Base-by-base conservation (phyloP, 257 asterid species). In the Fraxinus americana region DNA sequence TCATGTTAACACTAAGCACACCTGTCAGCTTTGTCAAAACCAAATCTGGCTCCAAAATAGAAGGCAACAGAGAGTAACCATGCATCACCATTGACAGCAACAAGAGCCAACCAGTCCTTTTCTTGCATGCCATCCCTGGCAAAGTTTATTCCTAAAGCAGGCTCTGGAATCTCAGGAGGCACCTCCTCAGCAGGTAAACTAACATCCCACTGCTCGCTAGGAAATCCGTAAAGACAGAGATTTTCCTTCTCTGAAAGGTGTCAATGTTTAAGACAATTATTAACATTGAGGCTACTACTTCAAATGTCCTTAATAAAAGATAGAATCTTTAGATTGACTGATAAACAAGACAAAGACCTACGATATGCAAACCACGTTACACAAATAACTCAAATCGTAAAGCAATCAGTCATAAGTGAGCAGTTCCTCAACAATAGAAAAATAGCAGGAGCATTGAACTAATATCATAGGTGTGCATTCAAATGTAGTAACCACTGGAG, bases 61-160 rank as follows among this genome's bases (percentile, higher is more conserved):
- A 86, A 92, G 74, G 97, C 86, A 79, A 92, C 91, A 74, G 96
- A 83, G 71, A 92, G 92, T 75, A 92, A 85, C 97, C 97, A 92
- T 32, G 94, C 94, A 57, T 92, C 97, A 69, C 97, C 88, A 78
- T 90, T 92, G 59, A 89, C 96, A 86, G 97, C 94, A 80, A 92
- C 97, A 83, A 92, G 83, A 74, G 97, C 90, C 73, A 90, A 80
- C 97, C 97, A 92, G 83, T 92, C 97, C 81, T 86, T 90, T 77
- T 90, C 94, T 82, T 85, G 91, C 97, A 92, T 92, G 70, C 97
- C 97, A 84, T 90, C 97, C 69, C 96, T 86, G 43, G 97, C 95
- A 85, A 92, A 92, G 88, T 90, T 92, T 36, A 92, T 92, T 35
- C 97, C 97, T 66, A 90, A 80, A 84, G 92, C 96, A 30, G 97